A percentile compares a stretch with the other conserved stretches of the same genome.
phyloP scores from a whole-genome alignment of 768 basidiomycete genomes.

The Tricholoma sp. region DNA sequence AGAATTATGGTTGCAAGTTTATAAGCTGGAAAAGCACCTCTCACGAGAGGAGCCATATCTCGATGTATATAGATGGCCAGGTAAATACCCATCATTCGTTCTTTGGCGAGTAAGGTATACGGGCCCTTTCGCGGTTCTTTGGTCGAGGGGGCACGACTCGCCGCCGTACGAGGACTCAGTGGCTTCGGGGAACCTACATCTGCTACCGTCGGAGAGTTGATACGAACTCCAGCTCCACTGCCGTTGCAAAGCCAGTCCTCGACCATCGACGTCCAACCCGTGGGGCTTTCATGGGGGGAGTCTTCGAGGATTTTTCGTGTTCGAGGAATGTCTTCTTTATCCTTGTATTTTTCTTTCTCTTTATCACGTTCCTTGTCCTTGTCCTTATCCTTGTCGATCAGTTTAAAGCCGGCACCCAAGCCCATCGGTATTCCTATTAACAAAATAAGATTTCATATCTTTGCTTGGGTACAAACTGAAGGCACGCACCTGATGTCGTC shows the following conservation, averaged over 20 bases:
- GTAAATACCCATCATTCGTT: slow-evolving; percentile 88
- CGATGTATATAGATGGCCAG: slow-evolving; percentile 71
- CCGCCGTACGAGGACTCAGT: slow-evolving; percentile 37
- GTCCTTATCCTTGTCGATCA: slow-evolving; percentile 48
- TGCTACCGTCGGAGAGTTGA: slow-evolving; percentile 30
- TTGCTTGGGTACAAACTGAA: not conserved
- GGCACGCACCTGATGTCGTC: slow-evolving; percentile 55
- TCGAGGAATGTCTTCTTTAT: slow-evolving; percentile 27
- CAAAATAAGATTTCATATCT: not conserved
- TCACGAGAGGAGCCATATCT: slow-evolving; percentile 59
- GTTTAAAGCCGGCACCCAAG: slow-evolving; percentile 70
- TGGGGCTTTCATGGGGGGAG: slow-evolving; percentile 27
- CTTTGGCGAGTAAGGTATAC: slow-evolving; percentile 82
- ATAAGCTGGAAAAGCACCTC: slow-evolving; percentile 33
- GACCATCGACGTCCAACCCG: slow-evolving; percentile 72
- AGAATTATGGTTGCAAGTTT: slow-evolving; percentile 1
- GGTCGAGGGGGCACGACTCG: slow-evolving; percentile 26
- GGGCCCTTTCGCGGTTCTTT: slow-evolving; percentile 58
- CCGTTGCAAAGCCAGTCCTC: slow-evolving; percentile 67
- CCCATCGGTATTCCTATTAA: slow-evolving; percentile 69
- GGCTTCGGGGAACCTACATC: slow-evolving; percentile 40
- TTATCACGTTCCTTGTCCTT: slow-evolving; percentile 31
- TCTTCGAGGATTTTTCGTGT: slow-evolving; percentile 32
- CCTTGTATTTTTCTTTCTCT: slow-evolving; percentile 32
- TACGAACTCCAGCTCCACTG: slow-evolving; percentile 24